Conservation (phyloP, 108 stramenopile species). For the Poteriospumella lacustris region DNA sequence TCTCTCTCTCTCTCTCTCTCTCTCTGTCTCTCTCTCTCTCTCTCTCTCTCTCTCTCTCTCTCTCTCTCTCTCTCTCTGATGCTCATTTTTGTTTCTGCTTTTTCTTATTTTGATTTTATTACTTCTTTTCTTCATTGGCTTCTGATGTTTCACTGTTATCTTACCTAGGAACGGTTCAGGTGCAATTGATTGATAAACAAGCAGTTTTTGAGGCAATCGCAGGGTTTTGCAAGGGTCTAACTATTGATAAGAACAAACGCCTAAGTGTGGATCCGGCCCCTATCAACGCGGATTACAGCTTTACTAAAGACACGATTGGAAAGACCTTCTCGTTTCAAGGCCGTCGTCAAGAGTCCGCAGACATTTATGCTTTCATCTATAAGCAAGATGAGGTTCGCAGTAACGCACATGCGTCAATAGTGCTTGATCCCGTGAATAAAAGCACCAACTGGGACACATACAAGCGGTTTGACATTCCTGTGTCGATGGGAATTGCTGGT, state of each 20-base stretch:
- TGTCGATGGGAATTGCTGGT: constrained; percentile 6
- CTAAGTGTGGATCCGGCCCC: constrained; percentile 5
- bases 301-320: constrained; percentile 8
- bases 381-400: constrained; percentile 6
- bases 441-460: constrained; percentile 6
- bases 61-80: too few relatives aligned
- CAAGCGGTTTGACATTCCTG: constrained; percentile 6
- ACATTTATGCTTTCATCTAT: constrained; percentile 9
- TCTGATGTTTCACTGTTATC: constrained; percentile 8
- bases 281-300: constrained; percentile 7
- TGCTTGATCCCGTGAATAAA: constrained; percentile 7
- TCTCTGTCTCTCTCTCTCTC: too few relatives aligned
- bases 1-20: too few relatives aligned
- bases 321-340: constrained; percentile 7
- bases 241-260: constrained; percentile 8
- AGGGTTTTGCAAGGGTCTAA: constrained; percentile 7
- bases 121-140: constrained; percentile 8
- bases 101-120: constrained; percentile 10
- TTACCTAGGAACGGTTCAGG: constrained; percentile 6
- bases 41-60: too few relatives aligned
- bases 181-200: constrained; percentile 9
- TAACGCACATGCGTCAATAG: constrained; percentile 7
- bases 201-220: constrained; percentile 6
- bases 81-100: too few relatives aligned
- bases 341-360: constrained; percentile 5